Percentiles rank a stretch among this genome's conserved stretches.
Conservation (phyloP, 2,329 filamentous ascomycete genomes). For the Alternaria novae-zelandiae region DNA sequence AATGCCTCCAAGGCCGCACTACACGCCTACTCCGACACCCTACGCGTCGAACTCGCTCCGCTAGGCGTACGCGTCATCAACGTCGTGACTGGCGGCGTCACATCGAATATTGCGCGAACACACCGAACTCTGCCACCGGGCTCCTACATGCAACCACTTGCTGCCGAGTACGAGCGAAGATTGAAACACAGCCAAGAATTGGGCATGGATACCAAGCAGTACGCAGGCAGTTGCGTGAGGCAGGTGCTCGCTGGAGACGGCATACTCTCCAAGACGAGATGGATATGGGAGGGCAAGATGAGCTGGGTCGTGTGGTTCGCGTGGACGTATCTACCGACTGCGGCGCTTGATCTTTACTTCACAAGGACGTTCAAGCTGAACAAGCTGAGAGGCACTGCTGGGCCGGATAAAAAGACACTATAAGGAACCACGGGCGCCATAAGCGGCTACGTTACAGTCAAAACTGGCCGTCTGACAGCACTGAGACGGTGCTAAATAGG, state of each 20-base stretch:
- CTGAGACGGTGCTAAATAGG: neutral
- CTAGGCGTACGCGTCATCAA: constrained; percentile 57
- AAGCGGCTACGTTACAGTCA: neutral
- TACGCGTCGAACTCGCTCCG: constrained; percentile 64
- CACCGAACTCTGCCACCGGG: constrained; percentile 55
- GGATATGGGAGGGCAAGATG: constrained; percentile 63
- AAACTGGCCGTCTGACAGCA: neutral
- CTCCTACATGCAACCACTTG: constrained; percentile 61
- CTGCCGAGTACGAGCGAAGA: constrained; percentile 58
- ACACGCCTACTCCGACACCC: constrained; percentile 63
- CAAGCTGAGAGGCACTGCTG: constrained; percentile 50
- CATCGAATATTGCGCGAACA: constrained; percentile 63
- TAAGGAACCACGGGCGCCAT: constrained; percentile 1
- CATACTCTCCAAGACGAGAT: constrained; percentile 50
- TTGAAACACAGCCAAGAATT: constrained; percentile 62
- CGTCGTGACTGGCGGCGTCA: constrained; percentile 65
- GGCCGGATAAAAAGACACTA: constrained; percentile 37
- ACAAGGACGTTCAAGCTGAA: constrained; percentile 60
- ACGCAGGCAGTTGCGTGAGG: constrained; percentile 62
- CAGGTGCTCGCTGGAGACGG: constrained; percentile 55
- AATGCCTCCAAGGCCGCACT: constrained; percentile 66
- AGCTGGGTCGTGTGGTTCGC: constrained; percentile 58
- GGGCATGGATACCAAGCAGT: constrained; percentile 58
- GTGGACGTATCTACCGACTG: constrained; percentile 55
- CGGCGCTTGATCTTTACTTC: constrained; percentile 54